Percentiles rank a stretch among this genome's conserved stretches.
phyloP scores from a whole-genome alignment of 345 rosid genomes.

The Turnera subulata region DNA sequence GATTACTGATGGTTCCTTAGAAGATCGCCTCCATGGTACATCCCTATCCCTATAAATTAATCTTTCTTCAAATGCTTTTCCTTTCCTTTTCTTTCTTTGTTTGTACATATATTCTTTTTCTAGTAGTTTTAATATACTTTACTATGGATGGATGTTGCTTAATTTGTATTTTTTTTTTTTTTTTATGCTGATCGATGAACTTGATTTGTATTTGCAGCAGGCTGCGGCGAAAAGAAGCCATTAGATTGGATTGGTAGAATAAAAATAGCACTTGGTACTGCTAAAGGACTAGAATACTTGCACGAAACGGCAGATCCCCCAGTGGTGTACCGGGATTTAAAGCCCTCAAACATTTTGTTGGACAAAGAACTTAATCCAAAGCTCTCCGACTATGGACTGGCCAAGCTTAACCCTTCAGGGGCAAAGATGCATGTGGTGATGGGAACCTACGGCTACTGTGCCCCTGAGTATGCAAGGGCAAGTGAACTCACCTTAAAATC shows the following conservation, averaged over 20 bases:
- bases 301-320: slow-evolving; percentile 55
- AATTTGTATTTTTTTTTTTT: too few species aligned
- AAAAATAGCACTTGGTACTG: slow-evolving; percentile 56
- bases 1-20: slow-evolving; percentile 47
- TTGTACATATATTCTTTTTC: not conserved
- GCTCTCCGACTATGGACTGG: slow-evolving; percentile 61
- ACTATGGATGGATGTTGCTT: too few species aligned
- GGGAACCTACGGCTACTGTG: slow-evolving; percentile 78
- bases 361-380: slow-evolving; percentile 44
- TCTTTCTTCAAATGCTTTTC: too few species aligned
- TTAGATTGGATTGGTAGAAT: slow-evolving; percentile 60
- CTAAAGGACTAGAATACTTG: slow-evolving; percentile 64
- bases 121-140: not conserved
- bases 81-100: not conserved
- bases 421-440: slow-evolving; percentile 45
- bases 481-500: slow-evolving; percentile 52
- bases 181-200: too few species aligned
- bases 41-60: too few species aligned
- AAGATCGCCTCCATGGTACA: slow-evolving; percentile 56
- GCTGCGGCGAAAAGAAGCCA: slow-evolving; percentile 23
- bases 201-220: slow-evolving; percentile 24
- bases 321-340: slow-evolving; percentile 54
- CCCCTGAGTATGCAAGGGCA: slow-evolving; percentile 67
- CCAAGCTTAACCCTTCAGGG: slow-evolving; percentile 42
- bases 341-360: slow-evolving; percentile 58